Base-by-base conservation (phyloP, 441 rosid genomes). In the Arabidopsis hybrid region DNA sequence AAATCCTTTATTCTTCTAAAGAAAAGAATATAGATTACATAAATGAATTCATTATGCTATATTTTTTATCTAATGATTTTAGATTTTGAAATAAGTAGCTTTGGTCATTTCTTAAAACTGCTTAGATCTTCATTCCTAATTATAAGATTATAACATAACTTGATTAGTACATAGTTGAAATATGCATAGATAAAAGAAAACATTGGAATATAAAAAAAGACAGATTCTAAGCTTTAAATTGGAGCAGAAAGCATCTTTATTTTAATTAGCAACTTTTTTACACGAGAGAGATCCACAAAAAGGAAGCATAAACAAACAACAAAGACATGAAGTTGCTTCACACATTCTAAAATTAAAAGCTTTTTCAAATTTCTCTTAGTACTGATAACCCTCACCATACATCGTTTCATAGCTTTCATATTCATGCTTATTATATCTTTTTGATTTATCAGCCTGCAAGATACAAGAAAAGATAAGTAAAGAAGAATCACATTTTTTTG, bases 401-500 rank as follows among this genome's bases (percentile, higher is more conserved):
- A 66, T 60, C 0, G 50, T 45, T 71, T 72, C 77, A 43, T 71
- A 45, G 10, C 39, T 32, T 4, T 47, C 69, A 64, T 14, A 39
- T 61, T 32, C 69, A 64, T 47, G 34, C 52, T 36, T 46, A 43
- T 69, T 21, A 21, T 21, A 70, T 60, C 75, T 84, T 80, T 72
- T 81, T 45, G 91, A 83, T 67, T 80, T 86, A 74, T 89, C 92
- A 6, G 91, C 91, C 95, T 93, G 91, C 72, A 0, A 11, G 7
- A 39, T 60, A 60, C 12, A 0, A 49, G 60, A 47, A 36, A 16
- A 62, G 21, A 0, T 9, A 62, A 47, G 55, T 38, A 55, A 38
- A 52, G 12, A 64, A 65, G 10, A 38, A 58, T 18, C 35, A 59
- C 4, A 42, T n/a, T 65, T 3, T n/a, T 65, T 5, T 45, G 53